Percentiles rank a stretch among this genome's conserved stretches.
These are phyloP conservation scores for Earliella scabrosa DNA, from an alignment of 1,284 basidiomycete genomes.

Conservation along the genomic window DNA sequence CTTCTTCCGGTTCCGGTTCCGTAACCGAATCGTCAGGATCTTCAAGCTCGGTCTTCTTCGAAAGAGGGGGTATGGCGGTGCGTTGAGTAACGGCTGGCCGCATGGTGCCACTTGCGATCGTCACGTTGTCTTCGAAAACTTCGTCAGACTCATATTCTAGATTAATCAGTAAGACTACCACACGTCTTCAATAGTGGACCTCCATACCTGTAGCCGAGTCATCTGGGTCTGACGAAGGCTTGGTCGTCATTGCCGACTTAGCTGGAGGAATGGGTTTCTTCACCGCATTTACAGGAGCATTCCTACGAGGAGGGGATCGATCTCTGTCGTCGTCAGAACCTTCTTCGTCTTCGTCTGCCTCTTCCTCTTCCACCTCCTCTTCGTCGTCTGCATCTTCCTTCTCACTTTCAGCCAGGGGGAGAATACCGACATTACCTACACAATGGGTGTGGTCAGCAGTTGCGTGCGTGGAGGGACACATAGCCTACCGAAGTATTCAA, in stretches of 20 bases:
- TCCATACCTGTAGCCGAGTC: conserved; percentile 21
- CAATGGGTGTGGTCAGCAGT: not conserved
- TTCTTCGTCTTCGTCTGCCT: conserved; percentile 19
- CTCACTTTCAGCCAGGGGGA: conserved; percentile 26
- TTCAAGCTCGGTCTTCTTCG: conserved; percentile 10
- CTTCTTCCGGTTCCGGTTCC: conserved; percentile 28
- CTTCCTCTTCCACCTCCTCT: conserved; percentile 15
- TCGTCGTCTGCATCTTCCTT: conserved; percentile 16
- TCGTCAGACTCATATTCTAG: conserved; percentile 17
- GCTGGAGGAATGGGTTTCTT: not conserved
- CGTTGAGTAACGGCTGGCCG: conserved; percentile 3
- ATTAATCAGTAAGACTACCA: not conserved
- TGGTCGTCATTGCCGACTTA: not conserved
- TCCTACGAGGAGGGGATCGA: not conserved
- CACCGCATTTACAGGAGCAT: conserved; percentile 3
- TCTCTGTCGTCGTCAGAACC: conserved; percentile 12
- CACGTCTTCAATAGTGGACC: too few relatives aligned
- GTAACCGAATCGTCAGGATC: conserved; percentile 29
- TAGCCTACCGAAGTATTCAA: conserved; percentile 27
- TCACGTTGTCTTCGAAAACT: not conserved
- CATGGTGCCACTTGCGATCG: not conserved
- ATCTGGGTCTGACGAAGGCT: not conserved
- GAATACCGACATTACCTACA: conserved; percentile 25
- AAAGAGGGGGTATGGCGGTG: not conserved
- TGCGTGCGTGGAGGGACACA: too few relatives aligned